phyloP scores from a whole-genome alignment of 2,329 filamentous ascomycete species.

The Phaeomoniella chlamydospora region DNA sequence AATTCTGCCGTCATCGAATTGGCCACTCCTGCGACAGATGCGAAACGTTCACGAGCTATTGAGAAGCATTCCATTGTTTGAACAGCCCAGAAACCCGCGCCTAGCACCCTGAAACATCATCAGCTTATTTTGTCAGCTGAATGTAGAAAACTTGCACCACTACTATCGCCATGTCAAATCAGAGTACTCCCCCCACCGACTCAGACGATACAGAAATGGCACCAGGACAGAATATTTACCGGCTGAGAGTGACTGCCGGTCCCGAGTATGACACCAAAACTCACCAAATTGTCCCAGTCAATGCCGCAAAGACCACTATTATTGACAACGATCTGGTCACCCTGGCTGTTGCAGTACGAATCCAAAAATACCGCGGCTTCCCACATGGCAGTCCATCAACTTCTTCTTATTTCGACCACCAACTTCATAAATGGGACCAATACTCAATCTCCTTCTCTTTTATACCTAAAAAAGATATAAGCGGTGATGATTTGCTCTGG shows the following conservation, averaged over 20 bases:
- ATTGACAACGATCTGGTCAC: constrained; percentile 52
- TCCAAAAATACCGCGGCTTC: constrained; percentile 55
- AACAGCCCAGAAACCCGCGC: no score
- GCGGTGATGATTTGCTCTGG: constrained; percentile 64
- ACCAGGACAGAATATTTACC: constrained; percentile 60
- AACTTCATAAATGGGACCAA: constrained; percentile 58
- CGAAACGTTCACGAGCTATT: not conserved
- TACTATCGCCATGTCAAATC: not conserved
- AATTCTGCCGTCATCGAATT: not conserved
- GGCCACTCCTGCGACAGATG: not conserved
- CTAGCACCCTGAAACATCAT: no score
- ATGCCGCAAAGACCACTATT: constrained; percentile 45
- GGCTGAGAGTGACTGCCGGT: constrained; percentile 70
- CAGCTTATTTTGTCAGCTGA: no score
- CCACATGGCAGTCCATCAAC: constrained; percentile 53
- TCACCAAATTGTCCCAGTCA: constrained; percentile 66
- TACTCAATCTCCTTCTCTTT: constrained; percentile 76
- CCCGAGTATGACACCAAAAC: constrained; percentile 56
- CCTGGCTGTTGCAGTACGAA: constrained; percentile 60
- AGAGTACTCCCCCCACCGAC: not conserved
- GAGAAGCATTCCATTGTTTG: no score
- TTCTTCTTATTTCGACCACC: constrained; percentile 62
- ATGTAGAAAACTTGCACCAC: no score
- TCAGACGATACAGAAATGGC: not conserved
- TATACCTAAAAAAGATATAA: constrained; percentile 52